phyloP scores from a whole-genome alignment of 2,329 filamentous ascomycete genomes.

The Metarhizium rileyi region DNA sequence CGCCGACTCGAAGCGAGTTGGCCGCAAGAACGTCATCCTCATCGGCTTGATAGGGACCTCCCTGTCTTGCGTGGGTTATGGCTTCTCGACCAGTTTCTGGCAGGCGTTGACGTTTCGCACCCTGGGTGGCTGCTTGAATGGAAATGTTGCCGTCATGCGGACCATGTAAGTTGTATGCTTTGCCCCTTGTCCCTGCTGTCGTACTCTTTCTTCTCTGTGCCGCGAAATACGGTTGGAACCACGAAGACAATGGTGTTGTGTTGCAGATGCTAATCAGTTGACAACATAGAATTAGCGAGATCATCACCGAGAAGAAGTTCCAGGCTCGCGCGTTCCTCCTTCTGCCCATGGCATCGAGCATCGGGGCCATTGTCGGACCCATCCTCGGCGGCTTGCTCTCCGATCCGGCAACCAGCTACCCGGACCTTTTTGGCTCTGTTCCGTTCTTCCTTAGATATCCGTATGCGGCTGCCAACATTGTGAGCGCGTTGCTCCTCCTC shows the following conservation, averaged over 20 bases:
- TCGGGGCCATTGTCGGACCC: constrained; percentile 65
- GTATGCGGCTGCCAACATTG: constrained; percentile 44
- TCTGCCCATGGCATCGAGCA: constrained; percentile 64
- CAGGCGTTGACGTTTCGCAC: constrained; percentile 66
- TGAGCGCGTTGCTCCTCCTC: constrained; percentile 39
- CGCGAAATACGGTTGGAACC: no score
- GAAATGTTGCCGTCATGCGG: constrained; percentile 63
- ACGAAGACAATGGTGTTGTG: no score
- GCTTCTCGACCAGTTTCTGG: constrained; percentile 53
- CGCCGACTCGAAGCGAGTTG: constrained; percentile 51
- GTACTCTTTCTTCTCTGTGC: no score
- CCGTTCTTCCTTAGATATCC: constrained; percentile 38
- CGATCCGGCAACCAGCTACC: constrained; percentile 53
- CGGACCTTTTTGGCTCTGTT: constrained; percentile 35
- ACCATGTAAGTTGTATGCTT: constrained; percentile 44
- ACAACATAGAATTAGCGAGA: constrained; percentile 53
- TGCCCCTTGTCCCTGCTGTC: no score
- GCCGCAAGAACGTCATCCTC: constrained; percentile 71
- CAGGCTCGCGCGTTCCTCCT: constrained; percentile 65
- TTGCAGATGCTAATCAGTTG: no score
- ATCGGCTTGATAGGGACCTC: constrained; percentile 62
- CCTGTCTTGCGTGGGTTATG: constrained; percentile 43
- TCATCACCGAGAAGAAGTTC: constrained; percentile 52
- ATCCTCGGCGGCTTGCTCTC: constrained; percentile 59
- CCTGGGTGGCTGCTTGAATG: constrained; percentile 61